These are phyloP conservation scores for Ogataea kodamae DNA, from an alignment of 805 yeast genomes.

Conservation along the genomic window DNA sequence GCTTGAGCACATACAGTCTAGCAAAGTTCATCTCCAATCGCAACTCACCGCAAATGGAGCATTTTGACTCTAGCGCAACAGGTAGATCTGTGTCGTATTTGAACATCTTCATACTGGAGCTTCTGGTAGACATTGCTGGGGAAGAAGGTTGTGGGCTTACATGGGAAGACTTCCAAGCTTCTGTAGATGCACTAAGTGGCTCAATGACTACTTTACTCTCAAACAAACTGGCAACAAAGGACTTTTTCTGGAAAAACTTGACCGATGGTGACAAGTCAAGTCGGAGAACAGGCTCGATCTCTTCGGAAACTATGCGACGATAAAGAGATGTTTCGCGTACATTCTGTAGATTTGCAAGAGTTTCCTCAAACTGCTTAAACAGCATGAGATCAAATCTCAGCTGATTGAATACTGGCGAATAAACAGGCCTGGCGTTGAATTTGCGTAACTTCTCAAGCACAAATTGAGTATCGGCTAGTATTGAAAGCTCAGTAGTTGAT, in stretches of 20 bases:
- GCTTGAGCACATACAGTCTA: constrained; percentile 65
- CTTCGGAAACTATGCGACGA: constrained; percentile 66
- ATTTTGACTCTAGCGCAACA: constrained; percentile 69
- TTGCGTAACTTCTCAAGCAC: constrained; percentile 14
- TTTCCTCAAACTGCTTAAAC: constrained; percentile 43
- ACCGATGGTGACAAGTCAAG: constrained; percentile 62
- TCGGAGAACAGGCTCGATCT: constrained; percentile 69
- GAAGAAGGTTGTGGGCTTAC: constrained; percentile 14
- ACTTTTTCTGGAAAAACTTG: constrained; percentile 54
- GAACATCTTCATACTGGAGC: constrained; percentile 18
- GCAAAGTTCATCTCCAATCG: constrained; percentile 71
- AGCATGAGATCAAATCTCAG: constrained; percentile 42
- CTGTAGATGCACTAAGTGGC: constrained; percentile 83
- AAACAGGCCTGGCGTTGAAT: constrained; percentile 26
- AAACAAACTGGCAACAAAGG: constrained; percentile 61
- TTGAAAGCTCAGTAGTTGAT: constrained; percentile 1
- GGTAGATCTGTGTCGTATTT: constrained; percentile 48
- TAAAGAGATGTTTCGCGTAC: constrained; percentile 57
- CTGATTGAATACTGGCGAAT: constrained; percentile 32
- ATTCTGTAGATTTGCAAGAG: constrained; percentile 27
- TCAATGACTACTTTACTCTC: constrained; percentile 82
- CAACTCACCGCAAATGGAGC: constrained; percentile 81
- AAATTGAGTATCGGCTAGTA: constrained; percentile 19
- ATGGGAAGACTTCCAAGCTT: constrained; percentile 50
- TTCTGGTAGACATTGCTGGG: constrained; percentile 14